These are phyloP conservation scores for Parasarocladium wereldwijsianum DNA, from an alignment of 2,329 filamentous ascomycete species.

Conservation along the genomic window DNA sequence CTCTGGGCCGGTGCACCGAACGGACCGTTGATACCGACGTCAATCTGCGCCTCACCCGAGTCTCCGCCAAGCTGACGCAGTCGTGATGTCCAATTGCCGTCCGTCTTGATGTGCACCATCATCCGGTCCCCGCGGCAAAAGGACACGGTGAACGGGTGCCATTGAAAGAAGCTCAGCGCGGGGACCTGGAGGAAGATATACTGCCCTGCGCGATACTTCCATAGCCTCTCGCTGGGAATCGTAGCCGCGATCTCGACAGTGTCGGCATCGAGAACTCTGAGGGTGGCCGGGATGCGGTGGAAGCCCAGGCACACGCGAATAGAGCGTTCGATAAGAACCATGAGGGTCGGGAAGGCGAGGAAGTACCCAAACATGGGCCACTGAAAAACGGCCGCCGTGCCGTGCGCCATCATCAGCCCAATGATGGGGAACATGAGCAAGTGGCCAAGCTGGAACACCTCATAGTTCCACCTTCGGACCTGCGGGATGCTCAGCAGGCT, in stretches of 20 bases:
- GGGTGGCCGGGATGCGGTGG: conserved; percentile 28
- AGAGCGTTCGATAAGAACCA: conserved; percentile 32
- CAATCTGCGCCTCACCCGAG: conserved; percentile 20
- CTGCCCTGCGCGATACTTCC: conserved; percentile 40
- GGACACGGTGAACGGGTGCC: conserved; percentile 46
- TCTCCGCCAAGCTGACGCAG: conserved; percentile 27
- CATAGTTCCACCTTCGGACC: conserved; percentile 35
- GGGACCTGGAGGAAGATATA: conserved; percentile 43
- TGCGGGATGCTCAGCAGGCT: conserved; percentile 32
- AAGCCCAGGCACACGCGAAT: conserved; percentile 32
- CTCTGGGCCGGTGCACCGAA: conserved; percentile 43
- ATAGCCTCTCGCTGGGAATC: conserved; percentile 31
- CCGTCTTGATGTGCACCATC: conserved; percentile 42
- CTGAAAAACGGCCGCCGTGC: conserved; percentile 32
- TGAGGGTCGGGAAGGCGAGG: conserved; percentile 34
- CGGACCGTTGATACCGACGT: conserved; percentile 39
- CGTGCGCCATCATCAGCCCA: conserved; percentile 38
- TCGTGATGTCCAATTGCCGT: conserved; percentile 38
- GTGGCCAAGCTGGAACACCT: conserved; percentile 42
- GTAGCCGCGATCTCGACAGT: conserved; percentile 33
- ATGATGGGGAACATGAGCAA: conserved; percentile 44
- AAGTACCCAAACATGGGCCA: conserved; percentile 42
- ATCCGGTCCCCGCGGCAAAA: conserved; percentile 35
- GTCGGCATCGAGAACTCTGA: conserved; percentile 35
- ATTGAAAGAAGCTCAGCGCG: conserved; percentile 35